phyloP scores from a whole-genome alignment of 1,139 yeast genomes.

The Arxiozyma telluris region DNA sequence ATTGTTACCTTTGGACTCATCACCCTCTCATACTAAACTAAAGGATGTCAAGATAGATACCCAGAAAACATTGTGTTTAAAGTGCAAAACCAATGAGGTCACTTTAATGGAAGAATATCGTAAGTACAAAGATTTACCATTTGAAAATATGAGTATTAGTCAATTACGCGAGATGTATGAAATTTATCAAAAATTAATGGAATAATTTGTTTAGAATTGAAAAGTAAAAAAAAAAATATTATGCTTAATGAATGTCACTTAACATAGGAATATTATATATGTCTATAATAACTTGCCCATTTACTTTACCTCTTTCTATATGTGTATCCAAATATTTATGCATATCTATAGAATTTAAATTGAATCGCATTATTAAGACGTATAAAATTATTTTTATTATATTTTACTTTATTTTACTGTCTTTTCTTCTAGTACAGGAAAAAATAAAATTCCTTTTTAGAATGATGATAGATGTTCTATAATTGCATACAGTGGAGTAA shows the following conservation, averaged over 20 bases:
- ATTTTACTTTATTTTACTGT: background rate
- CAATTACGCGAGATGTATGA: conserved; percentile 26
- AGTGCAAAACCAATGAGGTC: background rate
- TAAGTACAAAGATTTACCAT: conserved; percentile 16
- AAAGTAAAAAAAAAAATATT: background rate
- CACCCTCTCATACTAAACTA: background rate
- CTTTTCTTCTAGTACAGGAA: background rate
- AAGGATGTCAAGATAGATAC: background rate
- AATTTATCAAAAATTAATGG: conserved; percentile 24
- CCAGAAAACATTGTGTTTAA: background rate
- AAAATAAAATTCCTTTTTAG: background rate
- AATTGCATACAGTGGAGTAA: conserved; percentile 6
- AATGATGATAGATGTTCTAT: conserved; percentile 7
- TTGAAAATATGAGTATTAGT: conserved; percentile 24
- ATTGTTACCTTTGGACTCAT: background rate
- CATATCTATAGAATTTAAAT: background rate
- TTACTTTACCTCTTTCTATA: background rate
- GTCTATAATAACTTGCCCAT: background rate
- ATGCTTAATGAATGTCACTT: background rate
- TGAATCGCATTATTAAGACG: background rate
- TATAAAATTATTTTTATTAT: background rate
- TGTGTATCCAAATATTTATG: background rate
- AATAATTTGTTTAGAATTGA: conserved; percentile 4
- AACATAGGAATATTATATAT: background rate
- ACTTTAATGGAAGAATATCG: conserved; percentile 12